Conservation (phyloP, 1,284 basidiomycete species). For the Caloboletus firmus region DNA sequence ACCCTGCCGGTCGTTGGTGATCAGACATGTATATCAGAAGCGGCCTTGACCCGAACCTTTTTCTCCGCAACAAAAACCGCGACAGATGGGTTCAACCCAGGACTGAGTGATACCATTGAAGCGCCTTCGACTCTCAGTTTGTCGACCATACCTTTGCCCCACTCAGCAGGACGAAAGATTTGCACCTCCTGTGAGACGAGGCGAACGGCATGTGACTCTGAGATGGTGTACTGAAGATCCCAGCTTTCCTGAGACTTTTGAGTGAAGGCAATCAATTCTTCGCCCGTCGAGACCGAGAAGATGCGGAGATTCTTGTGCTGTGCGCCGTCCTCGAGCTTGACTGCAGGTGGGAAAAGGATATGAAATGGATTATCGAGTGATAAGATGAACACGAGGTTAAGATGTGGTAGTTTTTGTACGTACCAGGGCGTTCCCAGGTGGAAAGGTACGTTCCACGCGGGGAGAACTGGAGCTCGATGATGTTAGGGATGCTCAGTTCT, state of each 20-base stretch:
- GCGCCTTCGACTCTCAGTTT: slow-evolving; percentile 84
- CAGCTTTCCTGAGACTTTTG: slow-evolving; percentile 85
- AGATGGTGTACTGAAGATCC: slow-evolving; percentile 90
- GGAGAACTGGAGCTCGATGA: slow-evolving; percentile 87
- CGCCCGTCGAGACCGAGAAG: slow-evolving; percentile 79
- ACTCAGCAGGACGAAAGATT: slow-evolving; percentile 81
- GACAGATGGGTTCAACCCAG: slow-evolving; percentile 79
- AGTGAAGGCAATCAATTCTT: slow-evolving; percentile 78
- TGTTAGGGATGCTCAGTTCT: slow-evolving; percentile 69
- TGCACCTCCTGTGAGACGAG: slow-evolving; percentile 85
- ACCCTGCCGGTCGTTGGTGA: slow-evolving; percentile 49
- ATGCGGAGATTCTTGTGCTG: slow-evolving; percentile 89
- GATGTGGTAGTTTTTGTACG: slow-evolving; percentile 22
- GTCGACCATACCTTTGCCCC: slow-evolving; percentile 76
- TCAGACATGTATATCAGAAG: not conserved
- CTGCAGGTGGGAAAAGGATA: slow-evolving; percentile 31
- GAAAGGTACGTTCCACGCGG: slow-evolving; percentile 90
- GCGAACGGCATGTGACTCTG: slow-evolving; percentile 87
- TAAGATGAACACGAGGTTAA: slow-evolving; percentile 19
- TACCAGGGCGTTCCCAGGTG: slow-evolving; percentile 89
- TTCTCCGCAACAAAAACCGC: slow-evolving; percentile 94
- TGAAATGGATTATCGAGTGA: slow-evolving; percentile 12
- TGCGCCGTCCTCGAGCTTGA: slow-evolving; percentile 76
- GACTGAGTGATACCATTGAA: slow-evolving; percentile 73
- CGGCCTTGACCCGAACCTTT: slow-evolving; percentile 53